These are phyloP conservation scores for Aspergillus viridinutans DNA, from an alignment of 2,329 filamentous ascomycete species.

Conservation along the genomic window DNA sequence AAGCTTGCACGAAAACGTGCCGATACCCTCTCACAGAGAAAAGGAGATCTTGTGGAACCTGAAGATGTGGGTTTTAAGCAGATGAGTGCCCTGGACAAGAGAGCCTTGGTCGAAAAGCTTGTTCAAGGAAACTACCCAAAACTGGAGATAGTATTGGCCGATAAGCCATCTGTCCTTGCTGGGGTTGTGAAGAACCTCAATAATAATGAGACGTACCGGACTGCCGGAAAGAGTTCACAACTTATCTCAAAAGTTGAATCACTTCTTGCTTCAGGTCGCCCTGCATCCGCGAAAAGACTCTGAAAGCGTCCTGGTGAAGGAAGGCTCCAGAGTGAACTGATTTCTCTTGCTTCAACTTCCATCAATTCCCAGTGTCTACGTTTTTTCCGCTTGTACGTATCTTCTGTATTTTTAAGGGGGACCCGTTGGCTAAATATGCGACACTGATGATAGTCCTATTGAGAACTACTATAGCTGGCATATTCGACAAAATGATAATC, in stretches of 20 bases:
- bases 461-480: background rate
- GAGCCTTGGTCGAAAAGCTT: conserved; percentile 27
- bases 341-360: conserved; percentile 3
- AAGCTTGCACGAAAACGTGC: conserved; percentile 30
- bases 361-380: background rate
- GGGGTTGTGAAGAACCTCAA: conserved; percentile 33
- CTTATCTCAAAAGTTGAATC: conserved; percentile 38
- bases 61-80: conserved; percentile 25
- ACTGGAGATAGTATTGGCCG: conserved; percentile 9
- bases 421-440: too few species aligned
- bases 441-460: too few species aligned
- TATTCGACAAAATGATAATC: background rate
- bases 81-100: conserved; percentile 22
- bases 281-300: conserved; percentile 18
- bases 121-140: conserved; percentile 32
- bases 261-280: conserved; percentile 26
- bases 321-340: conserved; percentile 9
- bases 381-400: background rate
- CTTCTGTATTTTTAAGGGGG: background rate
- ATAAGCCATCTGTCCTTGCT: conserved; percentile 24
- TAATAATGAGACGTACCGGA: conserved; percentile 42
- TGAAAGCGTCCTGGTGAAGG: conserved; percentile 8
- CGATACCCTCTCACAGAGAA: conserved; percentile 32
- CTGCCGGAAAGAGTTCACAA: conserved; percentile 29
- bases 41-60: conserved; percentile 36